Evolutionary conservation across 2,329 filamentous ascomycete genomes (phyloP), one percentile per base, ranked within the genome.

Genomic region (Penicillium occitanis): DNA sequence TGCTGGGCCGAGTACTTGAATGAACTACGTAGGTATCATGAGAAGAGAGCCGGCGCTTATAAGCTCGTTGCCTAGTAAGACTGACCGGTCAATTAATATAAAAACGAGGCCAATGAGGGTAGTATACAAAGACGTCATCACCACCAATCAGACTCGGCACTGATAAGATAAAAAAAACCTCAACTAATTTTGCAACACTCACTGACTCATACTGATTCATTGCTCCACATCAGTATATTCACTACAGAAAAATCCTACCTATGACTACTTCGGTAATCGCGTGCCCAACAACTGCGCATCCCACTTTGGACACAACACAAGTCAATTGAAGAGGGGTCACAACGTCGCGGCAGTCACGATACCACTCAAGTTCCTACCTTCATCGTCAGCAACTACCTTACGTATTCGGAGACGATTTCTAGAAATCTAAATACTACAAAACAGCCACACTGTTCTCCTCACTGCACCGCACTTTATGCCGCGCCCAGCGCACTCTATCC

Each of bases 381-480:
- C 5, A 37, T 13, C 11, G 11, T 10, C 35, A 37, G 11, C 33
- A 10, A 14, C 33, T 35, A 35, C 33, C 22, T 25, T 25, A 25
- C 25, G 33, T 35, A 35, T 35, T 35, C 33, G 33, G 33, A 35
- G 10, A 35, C 7, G 33, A 35, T 35, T 35, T 35, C 33, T 35
- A 35, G 10, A 35, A 35, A 0, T 35, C 33, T 35, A 35, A 10
- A 11, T 25, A 35, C 10, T 51, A 22, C n/a, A 42, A 33, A 35
- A 33, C 37, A 64, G 33, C 14, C 61, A 63, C 42, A 37, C 60
- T 66, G 65, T 60, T 63, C 22, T 60, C 51, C 60, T 55, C 61
- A 33, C 35, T 63, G 14, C 65, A 53, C 25, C n/a, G 13, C 37
- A 33, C 35, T 42, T 60, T 40, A 57, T 44, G 60, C 42, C 53